Evolutionary conservation across 176 grass and related monocot species (phyloP).

Genomic region (Phragmites australis): DNA sequence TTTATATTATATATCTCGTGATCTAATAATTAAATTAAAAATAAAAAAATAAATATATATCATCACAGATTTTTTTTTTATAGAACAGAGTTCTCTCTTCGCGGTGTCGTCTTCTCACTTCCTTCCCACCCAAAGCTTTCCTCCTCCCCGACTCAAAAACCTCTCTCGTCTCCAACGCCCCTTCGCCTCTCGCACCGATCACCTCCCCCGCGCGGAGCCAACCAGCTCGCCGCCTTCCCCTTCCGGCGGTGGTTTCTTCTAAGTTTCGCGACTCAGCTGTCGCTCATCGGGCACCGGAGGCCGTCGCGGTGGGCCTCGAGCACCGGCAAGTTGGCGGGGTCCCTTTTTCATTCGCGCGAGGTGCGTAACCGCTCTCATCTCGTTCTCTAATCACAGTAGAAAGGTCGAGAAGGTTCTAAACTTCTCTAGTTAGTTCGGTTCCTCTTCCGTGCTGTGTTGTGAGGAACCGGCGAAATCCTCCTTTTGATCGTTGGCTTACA

Average conservation of each 20-base stretch:
- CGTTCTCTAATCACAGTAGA: neutral
- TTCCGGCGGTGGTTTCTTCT: too few species aligned
- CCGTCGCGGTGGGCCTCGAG: neutral
- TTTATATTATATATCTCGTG: too few species aligned
- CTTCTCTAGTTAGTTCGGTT: neutral
- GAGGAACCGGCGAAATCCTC: slow-evolving; percentile 6
- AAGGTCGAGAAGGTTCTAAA: neutral
- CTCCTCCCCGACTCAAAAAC: slow-evolving; percentile 27
- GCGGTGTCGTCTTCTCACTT: slow-evolving; percentile 33
- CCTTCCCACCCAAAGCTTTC: neutral
- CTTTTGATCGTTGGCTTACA: neutral
- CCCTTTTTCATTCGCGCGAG: neutral
- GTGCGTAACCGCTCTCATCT: slow-evolving; percentile 6
- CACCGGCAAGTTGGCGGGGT: neutral
- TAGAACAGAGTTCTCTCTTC: too few species aligned
- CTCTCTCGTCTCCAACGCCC: neutral
- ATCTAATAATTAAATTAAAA: too few species aligned
- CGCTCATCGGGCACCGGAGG: neutral
- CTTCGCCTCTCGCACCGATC: slow-evolving; percentile 20
- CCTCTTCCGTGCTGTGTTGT: neutral
- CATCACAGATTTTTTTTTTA: too few species aligned
- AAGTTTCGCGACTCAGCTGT: neutral
- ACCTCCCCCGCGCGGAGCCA: neutral
- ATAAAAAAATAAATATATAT: too few species aligned
- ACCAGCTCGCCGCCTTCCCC: neutral